Evolutionary conservation across 176 grass and related monocot species (phyloP).

Genomic region (Rhipidocladum racemiflorum): DNA sequence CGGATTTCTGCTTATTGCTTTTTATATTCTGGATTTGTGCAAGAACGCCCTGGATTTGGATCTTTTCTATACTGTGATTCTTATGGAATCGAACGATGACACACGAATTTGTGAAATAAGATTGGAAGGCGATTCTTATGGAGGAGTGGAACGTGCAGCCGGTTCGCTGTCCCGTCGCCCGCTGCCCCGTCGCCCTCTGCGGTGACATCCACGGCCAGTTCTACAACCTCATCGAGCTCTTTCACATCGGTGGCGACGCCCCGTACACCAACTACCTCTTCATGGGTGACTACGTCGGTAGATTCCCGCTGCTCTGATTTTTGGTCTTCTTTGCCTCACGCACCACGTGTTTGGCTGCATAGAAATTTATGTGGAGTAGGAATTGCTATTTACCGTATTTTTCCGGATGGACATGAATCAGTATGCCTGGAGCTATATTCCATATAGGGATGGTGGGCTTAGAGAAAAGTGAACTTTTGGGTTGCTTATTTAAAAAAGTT

Average conservation of each 20-base stretch:
- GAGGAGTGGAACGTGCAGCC: conserved; percentile 84
- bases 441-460: neutral
- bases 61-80: too few relatives aligned
- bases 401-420: neutral
- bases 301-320: neutral
- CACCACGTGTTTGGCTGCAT: neutral
- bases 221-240: conserved; percentile 77
- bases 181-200: conserved; percentile 66
- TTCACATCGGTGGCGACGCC: conserved; percentile 50
- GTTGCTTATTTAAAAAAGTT: neutral
- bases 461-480: neutral
- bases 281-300: conserved; percentile 62
- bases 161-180: too few relatives aligned
- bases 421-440: neutral
- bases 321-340: neutral
- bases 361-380: neutral
- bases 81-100: too few relatives aligned
- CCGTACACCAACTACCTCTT: conserved; percentile 69
- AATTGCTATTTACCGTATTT: neutral
- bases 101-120: too few relatives aligned
- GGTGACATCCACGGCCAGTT: conserved; percentile 82
- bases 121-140: conserved; percentile 72
- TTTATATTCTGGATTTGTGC: too few relatives aligned
- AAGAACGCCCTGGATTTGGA: too few relatives aligned
- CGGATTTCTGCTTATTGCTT: too few relatives aligned